Evolutionary conservation across 1,139 yeast genomes (phyloP).

Genomic region (Lodderomyces jiufengensis): DNA sequence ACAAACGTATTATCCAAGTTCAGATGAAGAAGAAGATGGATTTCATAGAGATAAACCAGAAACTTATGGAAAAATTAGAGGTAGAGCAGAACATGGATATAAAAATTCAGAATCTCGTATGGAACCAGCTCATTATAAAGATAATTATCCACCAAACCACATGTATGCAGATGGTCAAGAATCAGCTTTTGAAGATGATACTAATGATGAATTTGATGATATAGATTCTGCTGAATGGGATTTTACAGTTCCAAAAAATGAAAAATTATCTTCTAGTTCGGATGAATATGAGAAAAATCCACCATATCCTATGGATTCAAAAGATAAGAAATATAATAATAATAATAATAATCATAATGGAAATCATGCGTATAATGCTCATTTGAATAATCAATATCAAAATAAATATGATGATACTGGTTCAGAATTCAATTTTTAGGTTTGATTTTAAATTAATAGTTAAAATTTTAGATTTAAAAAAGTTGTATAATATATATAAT

Average conservation of each 20-base stretch:
- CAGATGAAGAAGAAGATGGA: slow-evolving; percentile 19
- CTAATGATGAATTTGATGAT: slow-evolving; percentile 14
- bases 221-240: slow-evolving; percentile 14
- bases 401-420: slow-evolving; percentile 12
- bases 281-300: slow-evolving; percentile 7
- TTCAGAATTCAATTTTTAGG: slow-evolving; percentile 19
- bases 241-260: slow-evolving; percentile 7
- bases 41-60: slow-evolving; percentile 16
- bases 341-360: neutral
- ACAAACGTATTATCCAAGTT: slow-evolving; percentile 26
- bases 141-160: slow-evolving; percentile 1
- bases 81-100: slow-evolving; percentile 7
- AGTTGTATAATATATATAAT: too few relatives aligned
- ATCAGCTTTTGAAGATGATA: slow-evolving; percentile 12
- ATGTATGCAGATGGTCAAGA: slow-evolving; percentile 2
- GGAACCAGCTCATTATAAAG: slow-evolving; percentile 3
- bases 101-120: slow-evolving; percentile 3
- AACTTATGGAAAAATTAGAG: slow-evolving; percentile 11
- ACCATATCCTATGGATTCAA: neutral
- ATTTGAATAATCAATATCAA: neutral
- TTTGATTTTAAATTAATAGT: neutral
- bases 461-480: too few relatives aligned
- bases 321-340: neutral
- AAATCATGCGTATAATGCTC: too few relatives aligned
- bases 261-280: slow-evolving; percentile 5